Evolutionary conservation across 257 asterid genomes (phyloP).

Genomic region (Ilex asprella): DNA sequence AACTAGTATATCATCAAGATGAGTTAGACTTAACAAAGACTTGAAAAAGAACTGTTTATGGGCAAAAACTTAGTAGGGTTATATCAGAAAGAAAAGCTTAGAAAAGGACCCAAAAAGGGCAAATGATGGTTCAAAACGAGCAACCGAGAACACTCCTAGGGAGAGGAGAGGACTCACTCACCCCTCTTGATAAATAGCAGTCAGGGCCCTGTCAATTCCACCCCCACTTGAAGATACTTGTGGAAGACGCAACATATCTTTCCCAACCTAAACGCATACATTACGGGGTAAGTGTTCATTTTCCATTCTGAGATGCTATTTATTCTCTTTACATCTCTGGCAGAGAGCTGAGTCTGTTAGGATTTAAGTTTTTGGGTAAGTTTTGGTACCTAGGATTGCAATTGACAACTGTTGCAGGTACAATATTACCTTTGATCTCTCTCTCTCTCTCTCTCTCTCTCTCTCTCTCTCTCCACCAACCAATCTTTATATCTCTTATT

Average conservation of each 20-base stretch:
- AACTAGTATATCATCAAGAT: too few species aligned
- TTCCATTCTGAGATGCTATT: conserved; percentile 11
- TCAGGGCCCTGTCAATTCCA: conserved; percentile 9
- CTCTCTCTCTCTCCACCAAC: conserved; percentile 8
- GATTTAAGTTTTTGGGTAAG: conserved; percentile 5
- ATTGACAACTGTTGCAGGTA: conserved; percentile 17
- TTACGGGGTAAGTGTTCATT: conserved; percentile 16
- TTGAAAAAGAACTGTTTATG: too few species aligned
- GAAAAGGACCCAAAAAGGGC: neutral
- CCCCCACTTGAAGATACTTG: conserved; percentile 6
- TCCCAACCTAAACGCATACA: conserved; percentile 22
- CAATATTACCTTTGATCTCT: conserved; percentile 1
- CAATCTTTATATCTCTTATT: conserved; percentile 10
- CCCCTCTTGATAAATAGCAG: neutral
- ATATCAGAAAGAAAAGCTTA: too few species aligned
- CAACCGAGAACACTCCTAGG: neutral
- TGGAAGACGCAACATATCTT: conserved; percentile 22
- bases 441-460: neutral
- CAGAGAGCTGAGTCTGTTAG: conserved; percentile 10
- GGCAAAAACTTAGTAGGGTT: neutral
- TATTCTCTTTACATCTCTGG: conserved; percentile 17
- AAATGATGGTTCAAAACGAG: neutral
- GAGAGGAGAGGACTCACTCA: neutral
- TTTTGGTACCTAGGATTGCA: conserved; percentile 23
- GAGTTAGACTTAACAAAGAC: neutral